A percentile compares a stretch with the other conserved stretches of the same genome.
These are phyloP conservation scores for Astrothelium macrocarpum DNA, from an alignment of 495 filamentous ascomycete genomes.

Conservation along the genomic window DNA sequence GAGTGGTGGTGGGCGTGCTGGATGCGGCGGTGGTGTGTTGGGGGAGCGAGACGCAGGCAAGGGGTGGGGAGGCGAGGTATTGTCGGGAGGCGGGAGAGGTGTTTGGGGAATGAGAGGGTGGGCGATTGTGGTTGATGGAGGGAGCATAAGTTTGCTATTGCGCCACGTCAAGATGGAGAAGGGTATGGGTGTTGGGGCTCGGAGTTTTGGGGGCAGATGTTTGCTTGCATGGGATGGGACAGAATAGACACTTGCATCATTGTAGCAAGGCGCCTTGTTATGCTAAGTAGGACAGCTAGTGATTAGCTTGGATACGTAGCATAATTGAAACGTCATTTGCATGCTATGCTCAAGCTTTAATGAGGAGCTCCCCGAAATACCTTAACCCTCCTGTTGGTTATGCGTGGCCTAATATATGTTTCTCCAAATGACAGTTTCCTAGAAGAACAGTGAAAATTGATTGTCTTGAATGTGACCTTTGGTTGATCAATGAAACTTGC, in stretches of 20 bases:
- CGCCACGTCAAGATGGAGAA: too few relatives aligned
- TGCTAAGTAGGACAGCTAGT: background rate
- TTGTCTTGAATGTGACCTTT: too few relatives aligned
- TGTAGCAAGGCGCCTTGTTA: too few relatives aligned
- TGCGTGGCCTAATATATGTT: too few relatives aligned
- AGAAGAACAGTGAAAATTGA: too few relatives aligned
- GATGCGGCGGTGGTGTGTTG: constrained; percentile 91
- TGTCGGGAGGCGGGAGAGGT: constrained; percentile 78
- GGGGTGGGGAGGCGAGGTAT: constrained; percentile 61
- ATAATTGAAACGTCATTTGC: too few relatives aligned
- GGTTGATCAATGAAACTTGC: too few relatives aligned
- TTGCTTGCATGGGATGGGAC: background rate
- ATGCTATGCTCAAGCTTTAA: too few relatives aligned
- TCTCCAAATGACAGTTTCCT: too few relatives aligned
- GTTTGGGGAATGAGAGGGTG: constrained; percentile 50
- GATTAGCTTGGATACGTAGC: background rate
- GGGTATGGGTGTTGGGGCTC: background rate
- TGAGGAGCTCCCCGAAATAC: too few relatives aligned
- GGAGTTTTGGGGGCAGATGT: background rate
- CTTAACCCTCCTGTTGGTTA: too few relatives aligned
- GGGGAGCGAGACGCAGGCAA: constrained; percentile 70
- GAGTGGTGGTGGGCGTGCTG: constrained; percentile 80
- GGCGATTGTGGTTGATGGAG: background rate
- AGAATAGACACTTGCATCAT: background rate
- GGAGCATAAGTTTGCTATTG: too few relatives aligned